These are phyloP conservation scores for Fusarium sp. DNA, from an alignment of 2,329 filamentous ascomycete species.

Conservation along the genomic window DNA sequence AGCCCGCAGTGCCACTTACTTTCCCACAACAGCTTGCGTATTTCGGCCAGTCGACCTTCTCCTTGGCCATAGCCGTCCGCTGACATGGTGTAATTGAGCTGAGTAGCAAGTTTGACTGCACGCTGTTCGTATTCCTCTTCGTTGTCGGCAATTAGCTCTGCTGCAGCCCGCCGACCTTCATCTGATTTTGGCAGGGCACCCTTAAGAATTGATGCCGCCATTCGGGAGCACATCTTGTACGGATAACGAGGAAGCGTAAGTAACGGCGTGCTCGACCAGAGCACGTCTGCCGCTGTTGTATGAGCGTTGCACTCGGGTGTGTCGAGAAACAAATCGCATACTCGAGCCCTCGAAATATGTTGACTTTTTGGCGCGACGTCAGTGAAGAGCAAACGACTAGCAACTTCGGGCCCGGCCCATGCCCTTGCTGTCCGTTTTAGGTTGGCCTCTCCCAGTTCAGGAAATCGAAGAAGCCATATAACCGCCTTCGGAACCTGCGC, in stretches of 20 bases:
- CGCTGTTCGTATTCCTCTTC: slow-evolving; percentile 88
- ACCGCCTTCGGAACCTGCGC: slow-evolving; percentile 86
- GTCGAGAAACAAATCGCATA: slow-evolving; percentile 95
- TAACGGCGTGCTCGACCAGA: slow-evolving; percentile 96
- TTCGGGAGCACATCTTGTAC: slow-evolving; percentile 99
- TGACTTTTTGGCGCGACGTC: slow-evolving; percentile 95
- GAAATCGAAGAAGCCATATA: slow-evolving; percentile 96
- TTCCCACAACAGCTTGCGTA: slow-evolving; percentile 85
- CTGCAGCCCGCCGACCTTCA: slow-evolving; percentile 74
- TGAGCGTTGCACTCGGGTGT: slow-evolving; percentile 98
- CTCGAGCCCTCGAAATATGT: slow-evolving; percentile 90
- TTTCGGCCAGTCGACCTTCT: slow-evolving; percentile 77
- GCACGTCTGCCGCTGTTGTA: slow-evolving; percentile 93
- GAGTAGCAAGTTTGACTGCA: slow-evolving; percentile 74
- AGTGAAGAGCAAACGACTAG: slow-evolving; percentile 89
- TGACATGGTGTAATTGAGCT: slow-evolving; percentile 68
- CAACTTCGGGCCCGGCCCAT: slow-evolving; percentile 89
- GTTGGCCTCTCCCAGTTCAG: slow-evolving; percentile 90
- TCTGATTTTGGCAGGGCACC: slow-evolving; percentile 82
- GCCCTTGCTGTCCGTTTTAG: slow-evolving; percentile 80
- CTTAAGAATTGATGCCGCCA: slow-evolving; percentile 93
- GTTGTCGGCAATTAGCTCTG: slow-evolving; percentile 79
- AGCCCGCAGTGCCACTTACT: slow-evolving; percentile 87
- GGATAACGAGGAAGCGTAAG: slow-evolving; percentile 90
- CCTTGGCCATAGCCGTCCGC: slow-evolving; percentile 63